Base-by-base conservation (phyloP, 2,329 filamentous ascomycete species). In the Shiraia sp. region DNA sequence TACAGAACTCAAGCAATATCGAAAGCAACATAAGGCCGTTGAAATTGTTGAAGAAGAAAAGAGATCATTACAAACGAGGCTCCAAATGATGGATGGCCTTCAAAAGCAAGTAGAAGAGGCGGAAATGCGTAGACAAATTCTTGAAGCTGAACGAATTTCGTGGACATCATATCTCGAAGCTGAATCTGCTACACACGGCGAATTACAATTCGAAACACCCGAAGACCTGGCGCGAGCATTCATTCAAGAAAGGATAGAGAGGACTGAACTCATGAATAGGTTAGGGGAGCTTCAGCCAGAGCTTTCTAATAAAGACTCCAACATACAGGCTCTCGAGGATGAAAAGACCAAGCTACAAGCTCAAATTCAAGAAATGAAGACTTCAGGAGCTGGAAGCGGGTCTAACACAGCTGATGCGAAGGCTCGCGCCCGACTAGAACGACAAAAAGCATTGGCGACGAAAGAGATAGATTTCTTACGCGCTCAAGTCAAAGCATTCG, bases 21-120 rank as follows among this genome's bases (percentile, higher is more conserved):
- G 90, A 10, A 87, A 90, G 53, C 73, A 86, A 3, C 85, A 90
- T 66, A 92, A 88, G 70, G 89, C 88, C n/a, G 85, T 96, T 1
- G 89, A 96, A 61, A 81, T 99, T 2, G 87, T 97, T 0, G 90
- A 99, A 65, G 93, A 99, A 67, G 90, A 99, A 73, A 97, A 97
- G 75, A 79, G 88, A 48, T 82, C 83, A 0, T 73, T 99, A 15
- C 86, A 93, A 66, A 83, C 85, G 23, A 89, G 84, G 61, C 68
- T 99, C 1, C 83, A 89, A 46, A 76, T 86, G 26, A 86, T 92
- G 68, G 83, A 88, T 42, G 77, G 81, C 10, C 61, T 96, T 8
- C 83, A 93, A 59, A 77, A 81, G 19, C 88, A 96, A 61, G 76
- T 97, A 10, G 79, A 82, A 8, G 92, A 96, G 64, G 81, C 87